Evolutionary conservation across 2,329 filamentous ascomycete species (phyloP).

Genomic region (Colletotrichum neosansevieriae): DNA sequence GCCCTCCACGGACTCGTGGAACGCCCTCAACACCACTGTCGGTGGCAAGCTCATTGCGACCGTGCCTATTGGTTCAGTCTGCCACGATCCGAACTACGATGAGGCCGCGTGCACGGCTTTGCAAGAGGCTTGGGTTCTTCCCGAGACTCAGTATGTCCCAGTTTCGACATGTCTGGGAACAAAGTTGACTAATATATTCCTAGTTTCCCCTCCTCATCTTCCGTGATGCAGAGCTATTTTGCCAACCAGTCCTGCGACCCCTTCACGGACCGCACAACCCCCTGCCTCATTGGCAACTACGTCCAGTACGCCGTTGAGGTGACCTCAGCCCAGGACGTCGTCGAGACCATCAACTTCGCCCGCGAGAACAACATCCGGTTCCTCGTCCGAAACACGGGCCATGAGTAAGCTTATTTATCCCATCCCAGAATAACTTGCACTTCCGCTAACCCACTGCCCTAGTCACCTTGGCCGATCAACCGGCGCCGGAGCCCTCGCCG

Average conservation of each 20-base stretch:
- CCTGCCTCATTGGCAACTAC: slow-evolving; percentile 59
- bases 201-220: slow-evolving; percentile 53
- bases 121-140: slow-evolving; percentile 49
- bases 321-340: slow-evolving; percentile 47
- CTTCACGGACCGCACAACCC: slow-evolving; percentile 51
- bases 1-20: slow-evolving; percentile 62
- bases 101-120: slow-evolving; percentile 55
- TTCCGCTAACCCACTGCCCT: slow-evolving; percentile 45
- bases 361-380: slow-evolving; percentile 52
- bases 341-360: slow-evolving; percentile 52
- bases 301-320: slow-evolving; percentile 55
- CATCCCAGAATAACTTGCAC: slow-evolving; percentile 42
- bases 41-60: slow-evolving; percentile 64
- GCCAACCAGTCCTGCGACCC: slow-evolving; percentile 54
- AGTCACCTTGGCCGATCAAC: slow-evolving; percentile 51
- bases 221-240: slow-evolving; percentile 54
- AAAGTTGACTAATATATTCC: slow-evolving; percentile 1
- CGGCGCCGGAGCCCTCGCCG: slow-evolving; percentile 53
- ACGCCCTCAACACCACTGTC: slow-evolving; percentile 63
- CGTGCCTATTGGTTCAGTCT: slow-evolving; percentile 63
- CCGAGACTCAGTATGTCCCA: slow-evolving; percentile 51
- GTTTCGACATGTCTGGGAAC: neutral
- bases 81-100: slow-evolving; percentile 63
- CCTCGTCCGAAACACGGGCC: slow-evolving; percentile 51
- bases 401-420: slow-evolving; percentile 43